Evolutionary conservation across 1,284 basidiomycete species (phyloP), one percentile per base, ranked within the genome.

Genomic region (Leccinum cinnamomeum): DNA sequence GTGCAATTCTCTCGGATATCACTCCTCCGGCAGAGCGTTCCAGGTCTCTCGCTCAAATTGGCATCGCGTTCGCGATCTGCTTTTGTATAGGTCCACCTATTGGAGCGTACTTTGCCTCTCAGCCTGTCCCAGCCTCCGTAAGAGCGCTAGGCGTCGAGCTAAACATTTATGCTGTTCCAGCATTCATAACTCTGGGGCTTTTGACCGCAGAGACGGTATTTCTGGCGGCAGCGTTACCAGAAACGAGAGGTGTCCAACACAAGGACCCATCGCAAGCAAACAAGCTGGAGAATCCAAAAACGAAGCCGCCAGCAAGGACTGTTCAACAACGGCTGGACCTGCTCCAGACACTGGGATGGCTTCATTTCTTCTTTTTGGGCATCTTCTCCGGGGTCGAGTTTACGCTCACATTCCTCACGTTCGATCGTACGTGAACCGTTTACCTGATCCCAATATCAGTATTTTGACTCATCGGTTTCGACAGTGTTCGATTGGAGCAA

Each of bases 321-420:
- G 77, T 81, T 7, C 76, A 83, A 66, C 77, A 84, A 58, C 82
- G 88, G 28, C 72, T 90, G 50, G 64, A 71, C 37, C 71, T 82
- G 14, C 81, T 92, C 44, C 80, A 79, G 67, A 74, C 77, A 3
- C 80, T 95, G 58, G 85, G 88, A 30, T 76, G 77, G 57, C 74
- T 91, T 7, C 95, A 97, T 72, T 90, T 94, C 73, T 75, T 88
- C 37, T 97, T 97, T 79, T 79, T 97, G 60, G 84, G 88, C 50
- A 76, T 95, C 59, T 97, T 97, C 76, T 95, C 94, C 5, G 95
- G 94, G 56, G 88, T 95, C 57, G 94, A 97, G 71, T 96, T 95
- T 76, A 96, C 94, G 0, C 79, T 97, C 30, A 95, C 92, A 0
- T 97, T 97, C 80, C 79, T 96, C 56, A 95, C 92, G 2, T 94